Evolutionary conservation across 2,329 filamentous ascomycete species (phyloP), one percentile per base, ranked within the genome.

Genomic region (Colletotrichum sp.): DNA sequence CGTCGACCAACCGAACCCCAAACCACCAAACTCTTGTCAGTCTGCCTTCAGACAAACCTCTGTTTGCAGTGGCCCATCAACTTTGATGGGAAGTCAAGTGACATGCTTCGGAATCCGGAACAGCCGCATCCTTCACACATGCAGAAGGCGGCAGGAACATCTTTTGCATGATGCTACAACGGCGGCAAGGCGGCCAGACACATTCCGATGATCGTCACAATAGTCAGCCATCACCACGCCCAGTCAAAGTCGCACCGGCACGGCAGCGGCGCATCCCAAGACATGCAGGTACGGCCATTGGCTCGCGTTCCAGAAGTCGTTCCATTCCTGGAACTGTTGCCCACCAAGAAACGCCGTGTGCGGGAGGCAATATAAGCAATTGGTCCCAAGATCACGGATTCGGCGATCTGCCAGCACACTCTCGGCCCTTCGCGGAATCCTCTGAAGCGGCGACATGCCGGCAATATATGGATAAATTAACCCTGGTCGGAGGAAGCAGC

Each of bases 331-430:
- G 59, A n/a, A 32, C 6, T 22, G 59, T 62, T 62, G 59, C 59
- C 28, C 26, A 62, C 24, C 24, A 62, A 32, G 59, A 30, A 34
- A 32, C 59, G 18, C 28, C 36, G 6, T 30, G 36, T 18, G 39
- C 30, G 22, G 44, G 26, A 72, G 32, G 36, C 52, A 64, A 30
- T 44, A 57, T 44, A 66, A 64, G 55, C 69, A 64, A 57, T 39
- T 48, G 39, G 73, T 34, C 63, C 73, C 69, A 72, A 72, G 63
- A 68, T 75, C 52, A 72, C 57, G 63, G 72, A 68, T 36, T 72
- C 22, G 63, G 57, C 26, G 52, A 59, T 62, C 63, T 62, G 34
- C 48, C 68, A 73, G 44, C 28, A 68, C 22, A 22, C 30, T 36
- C 16, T 72, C 44, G 28, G 69, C 32, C 22, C 32, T 63, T 72